Evolutionary conservation across 73 alveolate genomes (phyloP), one percentile per base, ranked within the genome.

Genomic region (Symbiodinium pilosum): DNA sequence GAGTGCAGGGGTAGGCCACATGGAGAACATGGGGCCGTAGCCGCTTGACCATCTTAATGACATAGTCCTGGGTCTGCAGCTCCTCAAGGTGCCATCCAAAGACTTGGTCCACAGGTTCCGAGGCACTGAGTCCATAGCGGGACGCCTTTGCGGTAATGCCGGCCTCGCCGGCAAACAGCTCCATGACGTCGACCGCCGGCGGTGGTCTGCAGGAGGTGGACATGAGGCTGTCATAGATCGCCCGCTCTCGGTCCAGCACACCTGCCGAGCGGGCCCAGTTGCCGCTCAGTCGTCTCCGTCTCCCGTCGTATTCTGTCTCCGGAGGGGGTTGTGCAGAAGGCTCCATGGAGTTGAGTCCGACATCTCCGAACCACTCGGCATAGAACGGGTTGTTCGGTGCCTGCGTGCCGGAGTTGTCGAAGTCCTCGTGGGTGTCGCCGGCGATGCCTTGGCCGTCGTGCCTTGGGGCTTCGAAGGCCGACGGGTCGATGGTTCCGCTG

Each of bases 41-140:
- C n/a, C n/a, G n/a, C n/a, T n/a, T n/a, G n/a, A n/a, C n/a, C n/a
- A n/a, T n/a, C n/a, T 59, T 0, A 39, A 0, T 20, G 42, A 4
- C 64, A 83, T 9, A 0, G 42, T 54, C 0, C 4, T 4, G 8
- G 89, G 89, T 11, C 42, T 12, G 68, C 38, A 39, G 1, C 34
- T 12, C 1, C 7, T 4, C 8, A 40, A 84, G 43, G 92, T 84
- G 44, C 5, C 30, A 26, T 20, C 92, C 92, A 11, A 36, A 43
- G 0, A 0, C 32, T 14, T 2, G 28, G n/a, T 84, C 92, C 42
- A 43, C 42, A 4, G 92, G 73, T 34, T 84, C 44, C 73, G 44
- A n/a, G 40, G 92, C 47, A 43, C 30, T 40, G 69, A 84, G 75
- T 26, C 92, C 92, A n/a, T n/a, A n/a, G n/a, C n/a, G n/a, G n/a